Evolutionary conservation across 352 stramenopile species (phyloP), one percentile per base, ranked within the genome.

Genomic region (Pythium apleroticum): DNA sequence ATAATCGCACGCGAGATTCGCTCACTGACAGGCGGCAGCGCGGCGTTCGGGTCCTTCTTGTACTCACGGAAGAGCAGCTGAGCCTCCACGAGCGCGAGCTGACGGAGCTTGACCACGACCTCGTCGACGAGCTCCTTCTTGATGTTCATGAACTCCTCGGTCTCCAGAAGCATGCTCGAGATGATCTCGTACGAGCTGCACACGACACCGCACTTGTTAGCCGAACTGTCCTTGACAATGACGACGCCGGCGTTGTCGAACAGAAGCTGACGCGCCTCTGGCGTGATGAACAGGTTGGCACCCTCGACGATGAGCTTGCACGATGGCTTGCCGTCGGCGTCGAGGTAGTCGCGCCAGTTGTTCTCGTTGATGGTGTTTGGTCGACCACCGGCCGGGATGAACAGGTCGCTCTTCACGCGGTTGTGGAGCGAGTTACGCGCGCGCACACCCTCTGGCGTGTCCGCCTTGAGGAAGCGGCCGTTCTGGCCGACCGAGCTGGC

Each of bases 381-480:
- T 45, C 86, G 84, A 61, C 86, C 86, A 56, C 86, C 86, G 14
- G 82, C 83, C 4, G 84, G 86, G 66, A 95, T 91, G 69, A 95
- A 95, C 57, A 95, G 63, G 61, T 95, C 86, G 56, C 84, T 92
- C 73, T 90, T 88, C 9, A 93, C 86, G 20, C 97, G 89, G 76
- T 99, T 99, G 91, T 99, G 97, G 92, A 99, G 98, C 65, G 88
- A 98, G 77, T 99, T 99, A 63, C 97, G 89, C 48, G 95, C 92
- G 60, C 96, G 95, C 28, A 98, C 84, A 27, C 96, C 82, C 24
- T 84, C 69, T 10, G 66, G 71, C 9, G 80, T 90, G 62, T 69
- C 76, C 9, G 87, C 97, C 57, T 96, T 93, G 73, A 98, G 91
- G 67, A 88, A 89, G 22, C 90, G 57, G 49, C 82, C 81, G 35